Conservation (phyloP, 345 rosid genomes). For the Citrus australasica region DNA sequence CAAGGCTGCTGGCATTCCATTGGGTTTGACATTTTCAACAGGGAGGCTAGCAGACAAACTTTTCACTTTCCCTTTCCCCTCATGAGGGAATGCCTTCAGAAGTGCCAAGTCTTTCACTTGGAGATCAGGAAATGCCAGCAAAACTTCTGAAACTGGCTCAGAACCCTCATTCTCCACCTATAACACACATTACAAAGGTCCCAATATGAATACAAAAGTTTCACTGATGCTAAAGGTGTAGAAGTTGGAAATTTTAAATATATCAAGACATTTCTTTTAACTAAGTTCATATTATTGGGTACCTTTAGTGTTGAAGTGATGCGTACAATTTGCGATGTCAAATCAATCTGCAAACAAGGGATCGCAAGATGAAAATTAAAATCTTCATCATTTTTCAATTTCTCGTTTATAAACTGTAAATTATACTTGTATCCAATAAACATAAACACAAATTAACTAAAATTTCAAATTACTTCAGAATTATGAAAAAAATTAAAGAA, state of each 20-base stretch:
- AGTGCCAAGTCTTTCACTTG: slow-evolving; percentile 67
- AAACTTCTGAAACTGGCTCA: slow-evolving; percentile 60
- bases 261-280: neutral
- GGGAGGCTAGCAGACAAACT: slow-evolving; percentile 42
- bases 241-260: neutral
- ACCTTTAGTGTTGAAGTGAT: slow-evolving; percentile 72
- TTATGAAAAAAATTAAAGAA: neutral
- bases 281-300: neutral
- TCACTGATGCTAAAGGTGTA: neutral
- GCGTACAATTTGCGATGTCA: slow-evolving; percentile 79
- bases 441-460: neutral
- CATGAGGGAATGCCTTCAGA: slow-evolving; percentile 43
- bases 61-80: slow-evolving; percentile 75
- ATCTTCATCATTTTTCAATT: neutral
- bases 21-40: slow-evolving; percentile 28
- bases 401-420: neutral
- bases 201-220: neutral
- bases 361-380: neutral
- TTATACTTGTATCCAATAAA: neutral
- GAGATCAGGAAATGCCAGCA: slow-evolving; percentile 64
- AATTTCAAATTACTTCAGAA: neutral
- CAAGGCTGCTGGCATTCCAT: slow-evolving; percentile 62
- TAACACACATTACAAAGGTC: slow-evolving; percentile 1
- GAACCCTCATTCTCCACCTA: slow-evolving; percentile 77
- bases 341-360: slow-evolving; percentile 64